phyloP scores from a whole-genome alignment of 257 asterid genomes.

The Jacaranda copaia region DNA sequence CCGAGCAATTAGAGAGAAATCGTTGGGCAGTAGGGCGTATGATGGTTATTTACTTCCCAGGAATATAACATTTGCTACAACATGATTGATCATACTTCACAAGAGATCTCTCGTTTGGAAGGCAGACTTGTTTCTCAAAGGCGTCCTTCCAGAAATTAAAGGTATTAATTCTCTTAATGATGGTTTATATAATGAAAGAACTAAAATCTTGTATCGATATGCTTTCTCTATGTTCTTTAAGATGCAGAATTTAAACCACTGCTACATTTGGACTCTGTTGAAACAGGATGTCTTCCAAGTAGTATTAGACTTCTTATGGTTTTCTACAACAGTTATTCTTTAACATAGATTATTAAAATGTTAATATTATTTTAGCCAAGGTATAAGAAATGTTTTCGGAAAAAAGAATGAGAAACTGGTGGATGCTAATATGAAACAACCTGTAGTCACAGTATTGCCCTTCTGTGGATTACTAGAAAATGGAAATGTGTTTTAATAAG shows the following conservation, averaged over 20 bases:
- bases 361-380: background rate
- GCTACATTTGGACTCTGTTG: background rate
- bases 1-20: slow-evolving; percentile 46
- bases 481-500: background rate
- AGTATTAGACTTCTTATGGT: background rate
- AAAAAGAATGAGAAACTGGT: background rate
- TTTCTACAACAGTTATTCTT: background rate
- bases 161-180: background rate
- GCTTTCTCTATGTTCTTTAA: slow-evolving; percentile 8
- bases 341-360: background rate
- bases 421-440: background rate
- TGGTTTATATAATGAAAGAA: slow-evolving; percentile 27
- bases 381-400: background rate
- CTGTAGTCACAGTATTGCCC: background rate
- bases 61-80: slow-evolving; percentile 36
- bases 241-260: slow-evolving; percentile 23
- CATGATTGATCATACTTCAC: slow-evolving; percentile 40
- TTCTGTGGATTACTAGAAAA: background rate
- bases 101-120: background rate
- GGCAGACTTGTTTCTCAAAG: background rate
- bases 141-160: slow-evolving; percentile 8
- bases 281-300: background rate
- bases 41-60: slow-evolving; percentile 43
- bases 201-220: slow-evolving; percentile 7
- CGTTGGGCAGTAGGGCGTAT: slow-evolving; percentile 49